A percentile compares a stretch with the other conserved stretches of the same genome.
phyloP scores from a whole-genome alignment of 75 land plant genomes.

The Sequoia sempervirens region DNA sequence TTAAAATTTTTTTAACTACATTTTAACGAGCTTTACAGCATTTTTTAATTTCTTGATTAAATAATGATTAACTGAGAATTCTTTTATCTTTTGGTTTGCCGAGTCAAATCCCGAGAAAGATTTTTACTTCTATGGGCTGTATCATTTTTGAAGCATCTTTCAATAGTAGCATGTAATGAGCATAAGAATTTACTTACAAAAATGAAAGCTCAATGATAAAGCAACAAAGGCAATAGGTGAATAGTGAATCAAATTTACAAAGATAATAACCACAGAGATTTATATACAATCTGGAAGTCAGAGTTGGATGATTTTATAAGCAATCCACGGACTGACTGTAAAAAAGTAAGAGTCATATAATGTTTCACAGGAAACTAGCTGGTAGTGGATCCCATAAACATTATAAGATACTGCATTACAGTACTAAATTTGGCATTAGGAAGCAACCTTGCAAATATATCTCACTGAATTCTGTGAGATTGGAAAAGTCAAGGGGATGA shows the following conservation, averaged over 20 bases:
- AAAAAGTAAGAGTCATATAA: neutral
- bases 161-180: neutral
- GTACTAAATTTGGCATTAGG: neutral
- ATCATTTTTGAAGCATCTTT: neutral
- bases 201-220: neutral
- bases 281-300: neutral
- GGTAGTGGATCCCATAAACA: neutral
- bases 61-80: too few relatives aligned
- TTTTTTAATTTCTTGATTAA: too few relatives aligned
- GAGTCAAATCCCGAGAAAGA: too few relatives aligned
- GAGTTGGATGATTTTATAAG: neutral
- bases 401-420: neutral
- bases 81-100: too few relatives aligned
- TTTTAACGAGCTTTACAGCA: too few relatives aligned
- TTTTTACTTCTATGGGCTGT: neutral
- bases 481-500: neutral
- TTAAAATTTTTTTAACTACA: too few relatives aligned
- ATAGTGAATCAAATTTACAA: neutral
- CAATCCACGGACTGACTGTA: neutral
- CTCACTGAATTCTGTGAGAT: neutral
- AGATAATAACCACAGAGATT: neutral
- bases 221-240: neutral
- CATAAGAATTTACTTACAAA: neutral
- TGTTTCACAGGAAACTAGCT: neutral
- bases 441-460: neutral